Evolutionary conservation across 129 eudicot species (phyloP).

Genomic region (Oenanthe sinensis): DNA sequence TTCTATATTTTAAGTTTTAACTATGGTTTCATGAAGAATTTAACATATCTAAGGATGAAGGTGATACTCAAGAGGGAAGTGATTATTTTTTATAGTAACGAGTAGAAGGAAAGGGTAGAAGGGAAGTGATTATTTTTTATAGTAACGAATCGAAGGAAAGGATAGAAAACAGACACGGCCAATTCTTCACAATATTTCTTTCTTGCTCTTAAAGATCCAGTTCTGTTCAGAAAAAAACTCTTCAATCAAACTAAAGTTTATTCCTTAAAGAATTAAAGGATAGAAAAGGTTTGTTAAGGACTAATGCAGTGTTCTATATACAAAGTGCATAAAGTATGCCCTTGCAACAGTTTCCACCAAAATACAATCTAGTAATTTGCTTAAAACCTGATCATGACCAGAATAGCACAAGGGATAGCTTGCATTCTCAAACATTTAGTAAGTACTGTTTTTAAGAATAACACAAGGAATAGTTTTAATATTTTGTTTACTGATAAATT

Average conservation of each 20-base stretch:
- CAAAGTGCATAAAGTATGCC: neutral
- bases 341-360: neutral
- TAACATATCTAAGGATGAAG: too few species aligned
- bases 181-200: neutral
- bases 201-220: neutral
- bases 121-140: neutral
- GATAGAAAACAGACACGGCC: neutral
- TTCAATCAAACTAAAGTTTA: neutral
- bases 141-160: neutral
- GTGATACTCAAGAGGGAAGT: neutral
- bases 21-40: too few species aligned
- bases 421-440: neutral
- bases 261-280: neutral
- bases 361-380: neutral
- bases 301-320: neutral
- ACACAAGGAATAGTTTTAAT: neutral
- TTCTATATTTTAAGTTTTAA: neutral
- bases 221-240: neutral
- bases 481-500: neutral
- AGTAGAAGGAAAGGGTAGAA: too few species aligned
- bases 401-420: neutral
- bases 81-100: neutral
- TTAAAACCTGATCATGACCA: neutral
- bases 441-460: too few species aligned
- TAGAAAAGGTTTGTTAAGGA: neutral